Conservation (phyloP, 306 rosid genomes). For the Carpinus viminea region DNA sequence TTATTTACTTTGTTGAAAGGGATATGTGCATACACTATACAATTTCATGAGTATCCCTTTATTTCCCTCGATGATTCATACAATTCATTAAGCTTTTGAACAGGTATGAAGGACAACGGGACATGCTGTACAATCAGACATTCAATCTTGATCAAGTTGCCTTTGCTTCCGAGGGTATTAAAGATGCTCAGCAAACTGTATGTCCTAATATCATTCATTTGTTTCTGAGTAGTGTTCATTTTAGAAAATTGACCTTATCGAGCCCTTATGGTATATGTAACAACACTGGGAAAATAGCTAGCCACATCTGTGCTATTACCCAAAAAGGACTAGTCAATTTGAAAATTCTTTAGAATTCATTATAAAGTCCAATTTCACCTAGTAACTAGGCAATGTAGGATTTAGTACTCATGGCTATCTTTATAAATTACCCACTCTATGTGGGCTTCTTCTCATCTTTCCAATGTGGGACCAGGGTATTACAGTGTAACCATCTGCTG, state of each 20-base stretch:
- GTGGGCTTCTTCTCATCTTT: too few relatives aligned
- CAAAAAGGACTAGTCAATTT: too few relatives aligned
- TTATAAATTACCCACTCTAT: too few relatives aligned
- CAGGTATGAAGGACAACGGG: slow-evolving; percentile 99
- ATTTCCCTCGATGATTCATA: not conserved
- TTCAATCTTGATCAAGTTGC: slow-evolving; percentile 97
- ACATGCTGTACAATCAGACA: slow-evolving; percentile 94
- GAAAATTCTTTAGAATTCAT: too few relatives aligned
- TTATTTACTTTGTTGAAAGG: slow-evolving; percentile 8
- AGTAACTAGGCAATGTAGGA: too few relatives aligned
- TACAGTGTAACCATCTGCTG: not conserved
- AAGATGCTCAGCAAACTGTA: slow-evolving; percentile 98
- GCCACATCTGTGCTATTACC: too few relatives aligned
- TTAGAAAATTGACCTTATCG: not conserved
- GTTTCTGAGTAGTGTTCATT: not conserved
- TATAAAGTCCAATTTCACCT: too few relatives aligned
- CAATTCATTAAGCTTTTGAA: slow-evolving; percentile 25
- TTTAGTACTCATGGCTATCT: too few relatives aligned
- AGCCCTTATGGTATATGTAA: not conserved
- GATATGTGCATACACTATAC: not conserved
- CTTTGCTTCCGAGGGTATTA: slow-evolving; percentile 89
- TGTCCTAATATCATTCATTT: slow-evolving; percentile 30
- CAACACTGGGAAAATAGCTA: too few relatives aligned
- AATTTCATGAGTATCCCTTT: slow-evolving; percentile 1
- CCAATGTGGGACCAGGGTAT: too few relatives aligned